A percentile compares a stretch with the other conserved stretches of the same genome.
These are phyloP conservation scores for Rhododendron mucronatum DNA, from an alignment of 148 eudicot species.

Conservation along the genomic window DNA sequence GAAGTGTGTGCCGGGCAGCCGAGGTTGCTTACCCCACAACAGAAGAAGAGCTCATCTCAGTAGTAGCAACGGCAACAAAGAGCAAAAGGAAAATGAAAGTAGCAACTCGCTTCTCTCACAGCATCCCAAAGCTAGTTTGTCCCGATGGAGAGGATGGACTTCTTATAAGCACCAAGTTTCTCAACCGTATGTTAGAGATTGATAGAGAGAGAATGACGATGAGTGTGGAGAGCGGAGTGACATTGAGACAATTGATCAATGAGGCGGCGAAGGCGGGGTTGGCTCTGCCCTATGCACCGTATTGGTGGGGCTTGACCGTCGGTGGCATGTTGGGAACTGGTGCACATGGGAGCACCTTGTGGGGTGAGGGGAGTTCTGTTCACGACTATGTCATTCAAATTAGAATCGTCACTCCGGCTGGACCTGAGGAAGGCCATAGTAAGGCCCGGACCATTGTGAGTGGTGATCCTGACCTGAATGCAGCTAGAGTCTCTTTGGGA, in stretches of 20 bases:
- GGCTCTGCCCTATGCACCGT: constrained; percentile 68
- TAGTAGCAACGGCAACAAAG: constrained; percentile 41
- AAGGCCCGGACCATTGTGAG: constrained; percentile 29
- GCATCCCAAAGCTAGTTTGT: constrained; percentile 63
- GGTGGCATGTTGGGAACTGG: constrained; percentile 78
- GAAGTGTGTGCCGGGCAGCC: constrained; percentile 48
- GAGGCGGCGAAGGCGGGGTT: constrained; percentile 51
- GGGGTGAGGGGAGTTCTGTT: constrained; percentile 64
- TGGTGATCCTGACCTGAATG: constrained; percentile 42
- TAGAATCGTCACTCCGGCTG: constrained; percentile 53
- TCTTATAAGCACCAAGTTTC: constrained; percentile 56
- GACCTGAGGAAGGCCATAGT: constrained; percentile 34
- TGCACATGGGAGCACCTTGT: constrained; percentile 76
- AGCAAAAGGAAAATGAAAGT: constrained; percentile 47
- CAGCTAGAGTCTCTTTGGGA: constrained; percentile 73
- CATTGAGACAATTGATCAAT: constrained; percentile 42
- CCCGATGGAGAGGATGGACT: constrained; percentile 57
- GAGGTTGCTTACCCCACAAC: constrained; percentile 42
- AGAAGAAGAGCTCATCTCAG: constrained; percentile 48
- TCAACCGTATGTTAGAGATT: constrained; percentile 29
- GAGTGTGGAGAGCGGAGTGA: constrained; percentile 56
- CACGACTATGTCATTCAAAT: constrained; percentile 60
- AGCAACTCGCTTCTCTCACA: constrained; percentile 51
- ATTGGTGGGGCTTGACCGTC: constrained; percentile 77
- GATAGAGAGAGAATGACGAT: constrained; percentile 24